phyloP scores from a whole-genome alignment of 225 moss, liverwort and hornwort species.

The Polytrichum formosum region DNA sequence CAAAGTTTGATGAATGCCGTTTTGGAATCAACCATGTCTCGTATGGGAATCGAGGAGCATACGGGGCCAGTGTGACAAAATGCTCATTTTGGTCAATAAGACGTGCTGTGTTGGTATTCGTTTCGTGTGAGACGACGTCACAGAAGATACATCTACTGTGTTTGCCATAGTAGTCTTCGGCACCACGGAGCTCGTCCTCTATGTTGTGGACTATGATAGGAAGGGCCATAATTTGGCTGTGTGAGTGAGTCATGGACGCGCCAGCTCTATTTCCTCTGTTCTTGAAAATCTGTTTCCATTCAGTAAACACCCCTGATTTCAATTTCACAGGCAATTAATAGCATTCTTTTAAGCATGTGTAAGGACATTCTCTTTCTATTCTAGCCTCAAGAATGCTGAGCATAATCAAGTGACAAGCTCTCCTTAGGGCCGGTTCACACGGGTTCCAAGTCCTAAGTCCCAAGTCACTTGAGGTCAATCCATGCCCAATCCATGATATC shows the following conservation, averaged over 20 bases:
- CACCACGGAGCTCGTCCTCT: slow-evolving; percentile 34
- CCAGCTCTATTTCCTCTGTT: slow-evolving; percentile 52
- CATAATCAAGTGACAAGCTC: too few species aligned
- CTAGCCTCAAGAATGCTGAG: too few species aligned
- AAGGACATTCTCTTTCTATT: too few species aligned
- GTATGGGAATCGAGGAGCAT: slow-evolving; percentile 42
- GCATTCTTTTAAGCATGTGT: too few species aligned
- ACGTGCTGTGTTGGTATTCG: slow-evolving; percentile 1
- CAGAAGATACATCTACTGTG: slow-evolving; percentile 33
- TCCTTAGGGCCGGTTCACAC: too few species aligned
- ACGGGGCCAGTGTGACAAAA: slow-evolving; percentile 30
- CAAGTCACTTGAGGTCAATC: too few species aligned
- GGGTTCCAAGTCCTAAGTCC: too few species aligned
- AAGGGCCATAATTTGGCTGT: slow-evolving; percentile 53
- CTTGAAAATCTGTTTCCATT: slow-evolving; percentile 40
- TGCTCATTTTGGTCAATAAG: slow-evolving; percentile 31
- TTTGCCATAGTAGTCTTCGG: slow-evolving; percentile 19
- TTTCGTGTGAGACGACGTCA: slow-evolving; percentile 16
- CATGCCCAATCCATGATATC: too few species aligned
- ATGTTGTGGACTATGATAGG: slow-evolving; percentile 31
- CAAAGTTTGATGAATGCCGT: slow-evolving; percentile 42
- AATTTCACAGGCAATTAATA: not conserved
- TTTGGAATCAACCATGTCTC: slow-evolving; percentile 53
- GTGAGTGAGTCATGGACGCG: slow-evolving; percentile 51
- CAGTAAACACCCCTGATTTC: not conserved